These are phyloP conservation scores for Trichosporon sp. DNA, from an alignment of 1,284 basidiomycete genomes.

Conservation along the genomic window DNA sequence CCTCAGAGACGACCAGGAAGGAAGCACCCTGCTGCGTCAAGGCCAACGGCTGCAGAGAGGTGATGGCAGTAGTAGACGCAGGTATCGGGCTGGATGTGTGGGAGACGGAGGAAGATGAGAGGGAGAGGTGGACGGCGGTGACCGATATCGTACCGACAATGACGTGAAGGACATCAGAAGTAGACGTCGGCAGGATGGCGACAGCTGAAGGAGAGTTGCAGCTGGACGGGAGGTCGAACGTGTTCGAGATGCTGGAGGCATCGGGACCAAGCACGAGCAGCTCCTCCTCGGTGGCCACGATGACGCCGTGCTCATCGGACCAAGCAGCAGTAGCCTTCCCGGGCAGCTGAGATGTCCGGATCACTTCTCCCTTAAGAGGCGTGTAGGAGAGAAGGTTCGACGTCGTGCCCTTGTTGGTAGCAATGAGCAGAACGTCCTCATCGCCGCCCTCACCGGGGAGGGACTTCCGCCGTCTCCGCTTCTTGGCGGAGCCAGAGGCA, in stretches of 20 bases:
- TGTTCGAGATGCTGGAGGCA: slow-evolving; percentile 28
- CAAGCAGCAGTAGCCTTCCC: slow-evolving; percentile 33
- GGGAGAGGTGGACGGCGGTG: slow-evolving; percentile 29
- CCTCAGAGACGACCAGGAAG: slow-evolving; percentile 67
- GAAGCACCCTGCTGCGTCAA: slow-evolving; percentile 29
- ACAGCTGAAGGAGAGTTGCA: slow-evolving; percentile 29
- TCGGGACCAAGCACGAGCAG: slow-evolving; percentile 36
- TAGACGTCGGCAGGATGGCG: slow-evolving; percentile 34
- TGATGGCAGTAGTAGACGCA: slow-evolving; percentile 41
- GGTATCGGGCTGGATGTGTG: slow-evolving; percentile 39
- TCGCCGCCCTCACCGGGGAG: slow-evolving; percentile 17
- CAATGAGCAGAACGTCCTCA: slow-evolving; percentile 37
- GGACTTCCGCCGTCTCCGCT: slow-evolving; percentile 31
- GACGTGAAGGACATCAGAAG: slow-evolving; percentile 30
- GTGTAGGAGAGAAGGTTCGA: slow-evolving; percentile 29
- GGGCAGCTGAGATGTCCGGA: slow-evolving; percentile 29
- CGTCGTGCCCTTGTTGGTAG: slow-evolving; percentile 28
- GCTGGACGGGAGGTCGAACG: slow-evolving; percentile 28
- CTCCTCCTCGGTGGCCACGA: slow-evolving; percentile 30
- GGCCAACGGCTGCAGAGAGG: slow-evolving; percentile 36
- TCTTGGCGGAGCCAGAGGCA: slow-evolving; percentile 23
- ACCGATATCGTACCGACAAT: slow-evolving; percentile 33
- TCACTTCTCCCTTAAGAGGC: slow-evolving; percentile 28
- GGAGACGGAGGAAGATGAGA: slow-evolving; percentile 26
- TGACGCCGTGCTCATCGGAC: slow-evolving; percentile 29